These are phyloP conservation scores for Leucaena leucocephala DNA, from an alignment of 306 rosid species.

Conservation along the genomic window DNA sequence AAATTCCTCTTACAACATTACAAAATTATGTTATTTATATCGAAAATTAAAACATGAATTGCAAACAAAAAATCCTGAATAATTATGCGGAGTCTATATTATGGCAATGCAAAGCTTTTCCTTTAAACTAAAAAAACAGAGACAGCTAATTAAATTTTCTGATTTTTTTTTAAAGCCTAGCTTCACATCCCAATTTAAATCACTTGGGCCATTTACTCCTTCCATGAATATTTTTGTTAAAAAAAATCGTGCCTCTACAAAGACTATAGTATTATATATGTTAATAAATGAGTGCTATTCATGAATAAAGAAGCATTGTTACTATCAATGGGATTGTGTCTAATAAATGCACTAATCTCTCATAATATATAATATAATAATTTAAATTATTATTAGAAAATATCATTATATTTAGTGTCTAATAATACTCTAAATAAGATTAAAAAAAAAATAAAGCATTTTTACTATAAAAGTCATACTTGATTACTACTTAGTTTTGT, in stretches of 20 bases:
- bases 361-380: too few species aligned
- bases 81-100: not conserved
- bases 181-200: not conserved
- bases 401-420: too few species aligned
- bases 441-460: not conserved
- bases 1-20: not conserved
- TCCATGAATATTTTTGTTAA: too few species aligned
- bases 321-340: too few species aligned
- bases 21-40: not conserved
- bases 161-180: not conserved
- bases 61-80: not conserved
- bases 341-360: too few species aligned
- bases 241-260: too few species aligned
- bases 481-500: too few species aligned
- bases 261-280: too few species aligned
- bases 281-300: not conserved
- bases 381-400: too few species aligned
- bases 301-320: not conserved
- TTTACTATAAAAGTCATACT: too few species aligned
- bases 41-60: not conserved
- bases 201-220: not conserved
- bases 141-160: not conserved
- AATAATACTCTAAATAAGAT: too few species aligned
- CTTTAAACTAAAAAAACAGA: not conserved
- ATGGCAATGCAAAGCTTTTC: not conserved